Evolutionary conservation across 2,329 filamentous ascomycete genomes (phyloP), one percentile per base, ranked within the genome.

Genomic region (Colletotrichum sidae): DNA sequence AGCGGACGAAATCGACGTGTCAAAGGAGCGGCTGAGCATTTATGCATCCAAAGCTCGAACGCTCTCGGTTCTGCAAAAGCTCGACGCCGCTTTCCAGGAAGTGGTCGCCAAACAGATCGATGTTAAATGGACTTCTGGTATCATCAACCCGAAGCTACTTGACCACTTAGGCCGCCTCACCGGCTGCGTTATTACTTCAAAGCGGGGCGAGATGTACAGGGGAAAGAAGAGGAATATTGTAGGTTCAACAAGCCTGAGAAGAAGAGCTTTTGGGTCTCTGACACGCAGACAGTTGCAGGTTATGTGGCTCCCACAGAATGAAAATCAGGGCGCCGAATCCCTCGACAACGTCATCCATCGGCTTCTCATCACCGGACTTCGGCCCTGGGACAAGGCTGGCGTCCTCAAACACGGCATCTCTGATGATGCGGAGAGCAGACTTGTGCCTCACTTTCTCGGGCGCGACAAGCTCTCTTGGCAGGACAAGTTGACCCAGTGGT

Each of bases 91-190:
- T 15, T 50, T 54, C 15, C 34, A 63, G 9, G 42, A 55, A 15
- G 50, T 59, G 9, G 37, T 53, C 25, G 73, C 69, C 1, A 68
- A 67, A 37, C 60, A 63, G 0, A 69, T 81, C 38, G 61, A 71
- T 4, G 10, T 72, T 12, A 34, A 65, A n/a, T 66, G 74, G 11
- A 46, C 78, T 50, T 66, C 71, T 2, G 56, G 70, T 1, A 47
- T 71, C n/a, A 54, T 62, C 5, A 57, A 76, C 42, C 69, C 70
- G 8, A 67, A 53, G 3, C 44, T 76, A 1, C 68, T 82, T 4
- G 73, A 77, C 47, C 75, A 79, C 39, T 67, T 83, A 12, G 78
- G 77, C 2, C 70, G 70, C 8, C 70, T 82, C 57, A 81, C 80
- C 7, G 78, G 78, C 56, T 25, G 25, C 25, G 25, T 25, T 25